Evolutionary conservation across 164 flowering plant species (phyloP), one percentile per base, ranked within the genome.

Genomic region (Pachysandra terminalis): DNA sequence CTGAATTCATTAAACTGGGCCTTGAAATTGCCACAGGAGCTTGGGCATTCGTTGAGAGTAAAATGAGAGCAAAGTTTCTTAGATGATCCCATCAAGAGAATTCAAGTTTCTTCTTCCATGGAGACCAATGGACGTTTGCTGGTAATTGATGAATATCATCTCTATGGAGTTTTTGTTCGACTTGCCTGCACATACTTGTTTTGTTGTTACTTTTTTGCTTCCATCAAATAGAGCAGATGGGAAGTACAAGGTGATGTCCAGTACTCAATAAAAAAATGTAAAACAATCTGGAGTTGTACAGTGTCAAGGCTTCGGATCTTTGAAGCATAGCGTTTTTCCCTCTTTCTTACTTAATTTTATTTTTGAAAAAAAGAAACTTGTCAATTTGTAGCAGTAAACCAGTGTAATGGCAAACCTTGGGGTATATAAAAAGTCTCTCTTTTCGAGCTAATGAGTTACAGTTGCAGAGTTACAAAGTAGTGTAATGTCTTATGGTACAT

Each of bases 21-120:
- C 51, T 60, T 70, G 6, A 61, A 65, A 60, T 65, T 74, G 57
- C 16, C 21, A 40, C 80, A 81, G 90, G 82, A 75, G 80, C 57
- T 61, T 78, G 76, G 82, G 82, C 49, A 79, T 86, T 62, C 81
- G 81, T 12, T 86, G 74, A 81, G 25, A 61, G 64, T n/a, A 24
- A 55, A 52, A 53, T 19, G 69, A 63, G 68, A 4, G 7, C 22
- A 61, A 21, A 59, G 27, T 59, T 53, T 63, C 24, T 25, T 27
- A 27, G 35, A 24, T 23, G 37, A 56, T 59, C 59, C n/a, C 9
- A 41, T 54, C 24, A 40, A 26, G n/a, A n/a, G n/a, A n/a, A n/a
- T n/a, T 37, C 40, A 8, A 26, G 40, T 37, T 65, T 59, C 59
- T 70, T 17, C 56, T 53, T 63, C 27, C 26, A 7, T 32, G 67